Percentiles rank a stretch among this genome's conserved stretches.
Evolutionary conservation across 305 asterid species (phyloP).

Genomic region (Plantago coronopus): DNA sequence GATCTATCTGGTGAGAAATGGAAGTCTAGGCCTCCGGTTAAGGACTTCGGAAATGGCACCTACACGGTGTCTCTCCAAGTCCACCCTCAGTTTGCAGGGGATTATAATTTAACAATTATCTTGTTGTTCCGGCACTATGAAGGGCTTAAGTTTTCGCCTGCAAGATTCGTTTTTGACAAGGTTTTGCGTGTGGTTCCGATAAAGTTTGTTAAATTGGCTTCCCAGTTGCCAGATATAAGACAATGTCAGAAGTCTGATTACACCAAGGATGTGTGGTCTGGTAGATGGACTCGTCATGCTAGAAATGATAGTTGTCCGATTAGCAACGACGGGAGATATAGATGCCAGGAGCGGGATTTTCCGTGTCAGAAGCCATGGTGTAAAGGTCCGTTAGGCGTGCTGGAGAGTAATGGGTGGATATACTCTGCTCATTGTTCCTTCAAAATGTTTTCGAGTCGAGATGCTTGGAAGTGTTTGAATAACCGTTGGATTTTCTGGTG

Average conservation of each 20-base stretch:
- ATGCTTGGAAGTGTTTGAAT: constrained; percentile 63
- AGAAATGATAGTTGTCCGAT: constrained; percentile 60
- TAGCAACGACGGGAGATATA: constrained; percentile 65
- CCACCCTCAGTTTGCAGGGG: constrained; percentile 78
- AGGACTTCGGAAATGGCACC: constrained; percentile 67
- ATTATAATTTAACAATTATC: constrained; percentile 68
- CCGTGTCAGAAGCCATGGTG: constrained; percentile 83
- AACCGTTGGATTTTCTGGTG: constrained; percentile 93
- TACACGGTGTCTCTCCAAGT: constrained; percentile 71
- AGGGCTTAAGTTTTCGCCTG: constrained; percentile 68
- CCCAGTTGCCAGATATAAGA: constrained; percentile 35
- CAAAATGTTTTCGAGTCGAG: constrained; percentile 40
- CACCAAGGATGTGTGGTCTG: constrained; percentile 67
- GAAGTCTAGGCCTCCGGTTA: constrained; percentile 87
- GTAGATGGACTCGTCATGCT: constrained; percentile 87
- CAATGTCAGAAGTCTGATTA: constrained; percentile 56
- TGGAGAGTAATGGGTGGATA: constrained; percentile 95
- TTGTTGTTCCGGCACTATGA: constrained; percentile 62
- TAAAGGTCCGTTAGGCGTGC: constrained; percentile 54
- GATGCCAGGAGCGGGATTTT: constrained; percentile 64
- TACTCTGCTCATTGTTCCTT: constrained; percentile 94
- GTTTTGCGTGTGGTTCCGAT: constrained; percentile 55
- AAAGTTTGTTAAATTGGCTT: constrained; percentile 40
- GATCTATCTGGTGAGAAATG: constrained; percentile 76
- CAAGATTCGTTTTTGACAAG: constrained; percentile 55